These are phyloP conservation scores for Coleophoma eucalyptorum DNA, from an alignment of 2,329 filamentous ascomycete genomes.

Conservation along the genomic window DNA sequence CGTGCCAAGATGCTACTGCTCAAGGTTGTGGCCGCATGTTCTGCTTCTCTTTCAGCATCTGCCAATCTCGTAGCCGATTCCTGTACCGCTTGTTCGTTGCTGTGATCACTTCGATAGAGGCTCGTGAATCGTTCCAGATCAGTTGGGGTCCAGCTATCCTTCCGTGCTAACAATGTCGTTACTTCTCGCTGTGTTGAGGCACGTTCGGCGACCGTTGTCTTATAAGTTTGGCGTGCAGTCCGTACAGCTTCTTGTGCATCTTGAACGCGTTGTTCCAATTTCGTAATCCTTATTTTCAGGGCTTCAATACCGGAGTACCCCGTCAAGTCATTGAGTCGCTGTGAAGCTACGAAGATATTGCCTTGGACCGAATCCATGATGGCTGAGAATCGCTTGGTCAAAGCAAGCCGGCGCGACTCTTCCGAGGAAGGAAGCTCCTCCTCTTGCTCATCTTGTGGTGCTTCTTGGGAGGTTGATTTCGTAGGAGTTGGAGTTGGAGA, in stretches of 20 bases:
- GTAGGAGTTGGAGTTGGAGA: slow-evolving; percentile 2
- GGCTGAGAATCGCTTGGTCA: slow-evolving; percentile 51
- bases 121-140: slow-evolving; percentile 94
- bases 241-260: slow-evolving; percentile 64
- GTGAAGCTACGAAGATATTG: slow-evolving; percentile 79
- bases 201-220: slow-evolving; percentile 77
- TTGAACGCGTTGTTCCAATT: slow-evolving; percentile 56
- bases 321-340: slow-evolving; percentile 89
- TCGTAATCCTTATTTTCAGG: slow-evolving; percentile 74
- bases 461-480: neutral
- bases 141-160: slow-evolving; percentile 81
- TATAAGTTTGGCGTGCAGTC: slow-evolving; percentile 70
- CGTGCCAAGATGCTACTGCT: slow-evolving; percentile 81
- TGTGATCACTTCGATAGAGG: slow-evolving; percentile 87
- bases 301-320: slow-evolving; percentile 90
- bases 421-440: slow-evolving; percentile 41
- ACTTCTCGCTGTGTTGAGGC: slow-evolving; percentile 93
- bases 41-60: slow-evolving; percentile 73
- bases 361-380: slow-evolving; percentile 89
- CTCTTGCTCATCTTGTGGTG: slow-evolving; percentile 5
- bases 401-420: slow-evolving; percentile 38
- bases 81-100: slow-evolving; percentile 81
- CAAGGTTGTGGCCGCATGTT: slow-evolving; percentile 70
- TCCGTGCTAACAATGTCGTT: slow-evolving; percentile 87
- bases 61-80: slow-evolving; percentile 69